Conservation (phyloP, 192 early-diverging fungal genomes). For the Gaertneriomyces sp. region DNA sequence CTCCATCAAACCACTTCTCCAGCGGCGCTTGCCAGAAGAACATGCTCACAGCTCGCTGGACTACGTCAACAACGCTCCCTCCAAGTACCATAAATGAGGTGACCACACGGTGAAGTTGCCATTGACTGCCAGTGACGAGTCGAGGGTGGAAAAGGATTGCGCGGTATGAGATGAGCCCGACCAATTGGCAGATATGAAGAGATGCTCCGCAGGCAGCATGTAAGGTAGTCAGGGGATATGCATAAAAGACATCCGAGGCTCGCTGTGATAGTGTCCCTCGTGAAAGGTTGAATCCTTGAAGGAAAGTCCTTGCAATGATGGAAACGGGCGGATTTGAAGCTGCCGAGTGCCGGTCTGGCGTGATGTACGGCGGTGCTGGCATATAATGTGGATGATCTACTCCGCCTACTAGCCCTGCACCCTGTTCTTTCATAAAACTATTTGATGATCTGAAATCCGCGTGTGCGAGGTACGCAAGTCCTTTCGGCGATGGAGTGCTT, state of each 20-base stretch:
- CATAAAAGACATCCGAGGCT: neutral
- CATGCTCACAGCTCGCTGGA: slow-evolving; percentile 12
- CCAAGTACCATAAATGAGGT: slow-evolving; percentile 24
- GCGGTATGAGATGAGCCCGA: slow-evolving; percentile 23
- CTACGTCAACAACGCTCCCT: slow-evolving; percentile 21
- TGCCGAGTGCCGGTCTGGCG: too few species aligned
- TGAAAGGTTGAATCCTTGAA: too few species aligned
- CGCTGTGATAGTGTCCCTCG: too few species aligned
- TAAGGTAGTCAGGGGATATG: slow-evolving; percentile 24
- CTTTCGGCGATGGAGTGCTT: too few species aligned
- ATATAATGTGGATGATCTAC: too few species aligned
- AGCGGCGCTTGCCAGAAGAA: slow-evolving; percentile 35
- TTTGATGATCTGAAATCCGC: too few species aligned
- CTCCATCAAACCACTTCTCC: slow-evolving; percentile 27
- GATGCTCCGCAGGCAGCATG: slow-evolving; percentile 20
- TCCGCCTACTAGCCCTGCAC: too few species aligned
- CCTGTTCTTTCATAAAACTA: too few species aligned
- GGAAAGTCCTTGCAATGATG: too few species aligned
- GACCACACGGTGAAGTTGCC: slow-evolving; percentile 17
- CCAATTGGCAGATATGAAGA: slow-evolving; percentile 16
- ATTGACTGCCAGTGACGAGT: slow-evolving; percentile 14
- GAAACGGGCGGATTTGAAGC: too few species aligned
- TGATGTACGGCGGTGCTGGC: too few species aligned
- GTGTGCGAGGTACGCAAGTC: too few species aligned
- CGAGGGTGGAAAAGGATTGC: slow-evolving; percentile 35